These are phyloP conservation scores for Chlamydomonas reinhardtii DNA, from an alignment of 163 green algal genomes.

Conservation along the genomic window DNA sequence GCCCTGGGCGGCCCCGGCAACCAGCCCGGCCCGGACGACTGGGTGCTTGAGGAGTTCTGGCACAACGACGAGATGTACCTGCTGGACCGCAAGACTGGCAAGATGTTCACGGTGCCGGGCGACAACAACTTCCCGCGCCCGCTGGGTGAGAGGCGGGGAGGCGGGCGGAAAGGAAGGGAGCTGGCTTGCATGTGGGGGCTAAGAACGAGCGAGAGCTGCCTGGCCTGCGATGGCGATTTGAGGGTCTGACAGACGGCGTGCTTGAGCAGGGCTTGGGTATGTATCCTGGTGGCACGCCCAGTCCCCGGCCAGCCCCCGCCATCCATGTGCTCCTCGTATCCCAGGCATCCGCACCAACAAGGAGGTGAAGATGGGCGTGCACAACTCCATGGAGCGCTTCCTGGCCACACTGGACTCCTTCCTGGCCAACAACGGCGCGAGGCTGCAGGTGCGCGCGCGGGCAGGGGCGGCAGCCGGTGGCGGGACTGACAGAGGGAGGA, in stretches of 20 bases:
- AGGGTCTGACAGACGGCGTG: too few relatives aligned
- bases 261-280: too few relatives aligned
- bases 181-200: too few relatives aligned
- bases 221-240: too few relatives aligned
- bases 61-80: slow-evolving; percentile 61
- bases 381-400: slow-evolving; percentile 65
- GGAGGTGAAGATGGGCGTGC: slow-evolving; percentile 55
- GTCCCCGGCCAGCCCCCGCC: too few relatives aligned
- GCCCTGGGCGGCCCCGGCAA: background rate
- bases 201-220: too few relatives aligned
- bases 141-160: slow-evolving; percentile 41
- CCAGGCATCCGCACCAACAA: slow-evolving; percentile 54
- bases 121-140: slow-evolving; percentile 53
- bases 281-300: too few relatives aligned
- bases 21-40: slow-evolving; percentile 51
- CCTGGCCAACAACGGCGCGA: slow-evolving; percentile 19
- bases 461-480: background rate
- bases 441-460: slow-evolving; percentile 38
- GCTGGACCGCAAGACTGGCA: slow-evolving; percentile 62
- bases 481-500: too few relatives aligned
- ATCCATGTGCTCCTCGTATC: too few relatives aligned
- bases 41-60: slow-evolving; percentile 65
- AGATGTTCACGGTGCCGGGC: slow-evolving; percentile 59
- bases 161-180: too few relatives aligned
- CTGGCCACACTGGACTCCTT: slow-evolving; percentile 60